Base-by-base conservation (phyloP, 78 protist species). In the Monosiga brevicollis region DNA sequence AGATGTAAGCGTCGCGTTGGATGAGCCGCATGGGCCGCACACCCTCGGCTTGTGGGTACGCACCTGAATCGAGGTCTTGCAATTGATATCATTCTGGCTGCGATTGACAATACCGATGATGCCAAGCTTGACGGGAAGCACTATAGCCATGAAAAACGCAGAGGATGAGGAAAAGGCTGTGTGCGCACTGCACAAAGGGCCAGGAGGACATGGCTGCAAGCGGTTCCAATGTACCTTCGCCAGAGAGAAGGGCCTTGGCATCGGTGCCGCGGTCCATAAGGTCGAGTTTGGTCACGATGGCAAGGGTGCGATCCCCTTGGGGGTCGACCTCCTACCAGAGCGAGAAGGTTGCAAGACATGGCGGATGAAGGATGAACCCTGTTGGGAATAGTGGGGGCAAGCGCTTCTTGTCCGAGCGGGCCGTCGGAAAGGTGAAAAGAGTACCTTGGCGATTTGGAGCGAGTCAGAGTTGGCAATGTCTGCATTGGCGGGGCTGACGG, bases 401-500 rank as follows among this genome's bases (percentile, higher is more conserved):
- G 9, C 70, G 20, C 32, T 39, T 1, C 42, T 76, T 76, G 49
- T 26, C 3, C 20, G 38, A 1, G 80, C 29, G 37, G 26, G 42
- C 37, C 42, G 15, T 37, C 49, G 49, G 43, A 9, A 49, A 49
- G 91, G 92, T 0, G 88, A 73, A 9, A 96, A 96, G 81, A 95
- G 95, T 0, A 84, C 82, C 40, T 79, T 37, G 0, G 98, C 96
- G 2, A 94, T 6, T 41, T 94, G 85, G 35, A 97, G 82, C 1
- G 97, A 96, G 84, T 96, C 98, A 3, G 91, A 81, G 79, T 88
- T 97, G 40, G 97, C 98, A 22, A 96, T 38, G 80, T 97, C 99
- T 26, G 88, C 72, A 77, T 94, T 97, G 62, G 98, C 99, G 0
- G 98, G 83, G n/a, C 95, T 73, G 15, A 97, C 96, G 1, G 97